These are phyloP conservation scores for Sordaria brevicollis DNA, from an alignment of 495 filamentous ascomycete species.

Conservation along the genomic window DNA sequence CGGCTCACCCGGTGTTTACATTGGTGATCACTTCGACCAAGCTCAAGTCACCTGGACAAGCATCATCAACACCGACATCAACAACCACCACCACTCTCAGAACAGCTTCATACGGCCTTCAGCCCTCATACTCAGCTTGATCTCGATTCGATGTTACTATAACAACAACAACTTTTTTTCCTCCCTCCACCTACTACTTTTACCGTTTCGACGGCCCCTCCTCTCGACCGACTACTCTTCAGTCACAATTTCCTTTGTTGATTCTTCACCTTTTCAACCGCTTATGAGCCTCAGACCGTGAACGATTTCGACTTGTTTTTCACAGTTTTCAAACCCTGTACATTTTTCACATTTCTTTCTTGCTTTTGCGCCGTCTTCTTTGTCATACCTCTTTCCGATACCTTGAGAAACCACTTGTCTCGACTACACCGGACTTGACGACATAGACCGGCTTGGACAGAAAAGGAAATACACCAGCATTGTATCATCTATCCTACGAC, in stretches of 20 bases:
- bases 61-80: not conserved
- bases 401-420: slow-evolving; percentile 8
- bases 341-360: slow-evolving; percentile 19
- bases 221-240: slow-evolving; percentile 36
- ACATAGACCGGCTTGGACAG: slow-evolving; percentile 32
- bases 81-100: slow-evolving; percentile 9
- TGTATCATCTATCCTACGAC: slow-evolving; percentile 25
- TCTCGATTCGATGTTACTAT: slow-evolving; percentile 56
- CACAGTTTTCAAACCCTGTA: slow-evolving; percentile 34
- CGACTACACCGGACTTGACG: slow-evolving; percentile 21
- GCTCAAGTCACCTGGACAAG: not conserved
- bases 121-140: slow-evolving; percentile 30
- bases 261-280: slow-evolving; percentile 43
- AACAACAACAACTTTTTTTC: slow-evolving; percentile 47
- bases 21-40: not conserved
- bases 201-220: slow-evolving; percentile 36
- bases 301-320: slow-evolving; percentile 48
- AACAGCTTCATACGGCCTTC: slow-evolving; percentile 21
- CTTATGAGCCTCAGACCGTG: slow-evolving; percentile 56
- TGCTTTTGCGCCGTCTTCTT: slow-evolving; percentile 16
- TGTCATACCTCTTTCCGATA: slow-evolving; percentile 3
- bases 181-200: slow-evolving; percentile 31
- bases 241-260: slow-evolving; percentile 43
- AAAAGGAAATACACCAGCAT: slow-evolving; percentile 14
- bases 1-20: not conserved